phyloP scores from a whole-genome alignment of 2,329 filamentous ascomycete genomes.

The Cadophora malorum region DNA sequence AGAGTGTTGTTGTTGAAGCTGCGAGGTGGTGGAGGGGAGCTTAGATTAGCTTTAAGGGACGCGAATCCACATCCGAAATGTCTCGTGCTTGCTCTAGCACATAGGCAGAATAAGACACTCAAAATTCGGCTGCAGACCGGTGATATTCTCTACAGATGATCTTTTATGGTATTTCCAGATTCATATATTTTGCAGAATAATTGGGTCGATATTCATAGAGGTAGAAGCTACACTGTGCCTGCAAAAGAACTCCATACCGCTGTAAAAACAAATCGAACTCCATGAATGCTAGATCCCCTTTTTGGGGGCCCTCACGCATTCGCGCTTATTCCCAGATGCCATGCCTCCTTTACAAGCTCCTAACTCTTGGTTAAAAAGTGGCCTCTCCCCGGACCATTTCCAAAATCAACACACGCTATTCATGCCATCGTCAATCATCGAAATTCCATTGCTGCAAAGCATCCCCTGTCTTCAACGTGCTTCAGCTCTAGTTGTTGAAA shows the following conservation, averaged over 20 bases:
- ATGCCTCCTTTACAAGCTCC: conserved; percentile 28
- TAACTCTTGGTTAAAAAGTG: conserved; percentile 18
- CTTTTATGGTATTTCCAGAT: background rate
- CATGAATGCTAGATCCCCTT: conserved; percentile 27
- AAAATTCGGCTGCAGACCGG: background rate
- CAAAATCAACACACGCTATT: conserved; percentile 33
- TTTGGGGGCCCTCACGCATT: conserved; percentile 20
- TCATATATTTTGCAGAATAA: background rate
- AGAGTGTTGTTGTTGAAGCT: conserved; percentile 10
- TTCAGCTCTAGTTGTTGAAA: conserved; percentile 93
- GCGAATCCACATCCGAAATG: conserved; percentile 22
- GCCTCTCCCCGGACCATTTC: conserved; percentile 21
- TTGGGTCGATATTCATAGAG: conserved; percentile 16
- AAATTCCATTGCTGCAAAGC: conserved; percentile 88
- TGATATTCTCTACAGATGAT: background rate
- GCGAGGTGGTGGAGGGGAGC: conserved; percentile 2
- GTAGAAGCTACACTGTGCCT: background rate
- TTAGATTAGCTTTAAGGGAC: conserved; percentile 13
- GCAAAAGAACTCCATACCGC: conserved; percentile 23
- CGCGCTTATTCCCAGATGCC: conserved; percentile 25
- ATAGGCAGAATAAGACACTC: background rate
- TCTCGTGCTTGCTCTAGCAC: conserved; percentile 18
- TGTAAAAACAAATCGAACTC: conserved; percentile 29
- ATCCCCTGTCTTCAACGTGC: conserved; percentile 84
- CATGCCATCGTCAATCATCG: conserved; percentile 60